phyloP scores from a whole-genome alignment of 2,329 filamentous ascomycete genomes.

The Paradendryphiella salina region DNA sequence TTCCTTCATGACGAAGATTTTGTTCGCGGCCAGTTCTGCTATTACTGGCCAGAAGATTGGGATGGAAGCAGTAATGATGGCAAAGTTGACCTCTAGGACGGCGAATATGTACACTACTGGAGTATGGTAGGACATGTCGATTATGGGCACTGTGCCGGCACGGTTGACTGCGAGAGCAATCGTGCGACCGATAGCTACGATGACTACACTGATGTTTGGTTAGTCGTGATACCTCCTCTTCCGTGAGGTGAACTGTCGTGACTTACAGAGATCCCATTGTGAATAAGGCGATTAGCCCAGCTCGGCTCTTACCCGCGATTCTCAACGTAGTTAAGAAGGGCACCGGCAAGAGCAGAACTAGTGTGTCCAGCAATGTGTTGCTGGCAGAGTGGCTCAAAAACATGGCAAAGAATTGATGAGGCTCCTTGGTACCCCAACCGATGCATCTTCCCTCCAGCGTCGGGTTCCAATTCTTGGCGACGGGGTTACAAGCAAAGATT shows the following conservation, averaged over 20 bases:
- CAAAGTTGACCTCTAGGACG: conserved; percentile 45
- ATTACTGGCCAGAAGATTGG: conserved; percentile 48
- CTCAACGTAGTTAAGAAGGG: conserved; percentile 39
- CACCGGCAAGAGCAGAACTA: conserved; percentile 37
- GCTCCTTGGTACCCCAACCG: conserved; percentile 42
- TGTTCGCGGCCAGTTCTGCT: conserved; percentile 35
- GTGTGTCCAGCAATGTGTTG: conserved; percentile 42
- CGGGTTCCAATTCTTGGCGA: conserved; percentile 39
- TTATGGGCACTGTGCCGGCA: conserved; percentile 37
- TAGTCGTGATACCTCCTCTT: not conserved
- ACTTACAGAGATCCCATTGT: conserved; percentile 42
- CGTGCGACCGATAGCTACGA: conserved; percentile 37
- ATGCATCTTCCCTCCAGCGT: conserved; percentile 33
- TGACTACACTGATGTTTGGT: conserved; percentile 27
- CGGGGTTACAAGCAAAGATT: conserved; percentile 37
- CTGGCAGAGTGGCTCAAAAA: conserved; percentile 37
- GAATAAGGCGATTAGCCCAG: conserved; percentile 39
- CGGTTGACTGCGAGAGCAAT: conserved; percentile 34
- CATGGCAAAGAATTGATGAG: conserved; percentile 32
- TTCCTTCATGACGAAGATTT: conserved; percentile 47
- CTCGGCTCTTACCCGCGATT: conserved; percentile 35
- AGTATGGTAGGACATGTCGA: conserved; percentile 39
- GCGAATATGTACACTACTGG: conserved; percentile 42
- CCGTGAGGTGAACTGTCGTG: conserved; percentile 24
- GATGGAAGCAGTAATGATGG: conserved; percentile 44